Evolutionary conservation across 257 asterid species (phyloP).

Genomic region (Jaltomata sinuosa): DNA sequence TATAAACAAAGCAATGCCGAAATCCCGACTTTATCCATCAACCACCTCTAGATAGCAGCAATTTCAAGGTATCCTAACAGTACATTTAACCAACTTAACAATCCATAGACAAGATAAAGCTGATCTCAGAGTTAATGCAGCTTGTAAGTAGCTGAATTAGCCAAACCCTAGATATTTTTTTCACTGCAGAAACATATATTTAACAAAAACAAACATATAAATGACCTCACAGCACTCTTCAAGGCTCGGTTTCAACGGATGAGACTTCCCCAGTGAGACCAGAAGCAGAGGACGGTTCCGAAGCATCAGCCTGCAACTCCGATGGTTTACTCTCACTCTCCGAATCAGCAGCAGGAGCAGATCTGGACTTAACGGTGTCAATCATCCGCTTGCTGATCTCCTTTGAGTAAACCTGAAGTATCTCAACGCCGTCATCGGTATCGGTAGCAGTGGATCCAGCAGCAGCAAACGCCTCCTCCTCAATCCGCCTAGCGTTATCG

Average conservation of each 20-base stretch:
- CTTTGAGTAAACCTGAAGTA: conserved; percentile 71
- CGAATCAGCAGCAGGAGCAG: conserved; percentile 24
- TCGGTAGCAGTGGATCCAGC: conserved; percentile 33
- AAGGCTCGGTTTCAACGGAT: conserved; percentile 20
- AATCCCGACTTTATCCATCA: neutral
- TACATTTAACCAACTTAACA: neutral
- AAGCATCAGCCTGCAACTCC: neutral
- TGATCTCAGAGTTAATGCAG: neutral
- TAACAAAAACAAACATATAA: no score
- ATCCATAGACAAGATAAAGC: neutral
- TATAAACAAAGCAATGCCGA: neutral
- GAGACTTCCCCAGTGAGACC: conserved; percentile 40
- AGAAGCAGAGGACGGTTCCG: conserved; percentile 44
- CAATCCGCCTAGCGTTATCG: conserved; percentile 50
- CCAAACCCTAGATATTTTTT: neutral
- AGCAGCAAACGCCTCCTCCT: conserved; percentile 56
- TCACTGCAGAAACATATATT: neutral
- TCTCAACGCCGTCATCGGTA: conserved; percentile 72
- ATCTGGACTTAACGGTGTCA: conserved; percentile 74
- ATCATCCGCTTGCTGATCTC: conserved; percentile 83
- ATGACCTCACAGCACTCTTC: neutral
- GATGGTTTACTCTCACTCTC: neutral
- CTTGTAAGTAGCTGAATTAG: neutral
- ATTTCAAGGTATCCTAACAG: neutral
- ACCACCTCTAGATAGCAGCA: neutral